phyloP scores from a whole-genome alignment of 2,329 filamentous ascomycete genomes.

The Blumeriella jaapii region DNA sequence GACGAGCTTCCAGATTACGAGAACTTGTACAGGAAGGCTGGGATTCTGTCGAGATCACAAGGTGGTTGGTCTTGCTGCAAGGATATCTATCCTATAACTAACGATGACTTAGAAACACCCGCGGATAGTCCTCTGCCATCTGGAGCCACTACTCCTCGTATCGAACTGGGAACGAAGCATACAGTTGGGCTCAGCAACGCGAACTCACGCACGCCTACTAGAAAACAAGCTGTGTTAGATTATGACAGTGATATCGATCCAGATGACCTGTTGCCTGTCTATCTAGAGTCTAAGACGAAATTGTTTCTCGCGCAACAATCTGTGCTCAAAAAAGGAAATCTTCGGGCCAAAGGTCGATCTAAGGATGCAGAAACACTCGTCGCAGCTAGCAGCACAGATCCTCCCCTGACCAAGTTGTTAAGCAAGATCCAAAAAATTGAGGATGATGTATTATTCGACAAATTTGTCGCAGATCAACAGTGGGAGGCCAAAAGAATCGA shows the following conservation, averaged over 20 bases:
- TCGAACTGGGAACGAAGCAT: slow-evolving; percentile 24
- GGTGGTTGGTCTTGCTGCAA: slow-evolving; percentile 18
- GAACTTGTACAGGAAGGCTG: slow-evolving; percentile 28
- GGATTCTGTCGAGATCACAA: slow-evolving; percentile 20
- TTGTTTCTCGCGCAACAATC: slow-evolving; percentile 51
- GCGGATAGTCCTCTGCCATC: slow-evolving; percentile 25
- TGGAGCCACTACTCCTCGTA: slow-evolving; percentile 24
- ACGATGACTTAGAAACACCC: slow-evolving; percentile 21
- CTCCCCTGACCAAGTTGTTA: slow-evolving; percentile 50
- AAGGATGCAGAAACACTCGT: slow-evolving; percentile 10
- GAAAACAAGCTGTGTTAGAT: slow-evolving; percentile 28
- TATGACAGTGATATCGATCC: slow-evolving; percentile 64
- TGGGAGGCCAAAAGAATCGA: slow-evolving; percentile 50
- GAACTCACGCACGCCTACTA: slow-evolving; percentile 13
- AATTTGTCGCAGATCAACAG: slow-evolving; percentile 47
- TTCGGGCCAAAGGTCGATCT: slow-evolving; percentile 9
- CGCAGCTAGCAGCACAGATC: slow-evolving; percentile 10
- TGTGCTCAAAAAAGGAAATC: slow-evolving; percentile 30
- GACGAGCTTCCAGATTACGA: slow-evolving; percentile 66
- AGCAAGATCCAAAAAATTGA: slow-evolving; percentile 69
- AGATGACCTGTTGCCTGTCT: slow-evolving; percentile 63
- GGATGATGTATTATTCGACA: slow-evolving; percentile 66
- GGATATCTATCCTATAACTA: neutral
- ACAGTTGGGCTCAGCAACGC: slow-evolving; percentile 10
- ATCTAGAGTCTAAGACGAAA: slow-evolving; percentile 61